Evolutionary conservation across 2,329 filamentous ascomycete genomes (phyloP), one percentile per base, ranked within the genome.

Genomic region (Neocatenulostroma microsporum): DNA sequence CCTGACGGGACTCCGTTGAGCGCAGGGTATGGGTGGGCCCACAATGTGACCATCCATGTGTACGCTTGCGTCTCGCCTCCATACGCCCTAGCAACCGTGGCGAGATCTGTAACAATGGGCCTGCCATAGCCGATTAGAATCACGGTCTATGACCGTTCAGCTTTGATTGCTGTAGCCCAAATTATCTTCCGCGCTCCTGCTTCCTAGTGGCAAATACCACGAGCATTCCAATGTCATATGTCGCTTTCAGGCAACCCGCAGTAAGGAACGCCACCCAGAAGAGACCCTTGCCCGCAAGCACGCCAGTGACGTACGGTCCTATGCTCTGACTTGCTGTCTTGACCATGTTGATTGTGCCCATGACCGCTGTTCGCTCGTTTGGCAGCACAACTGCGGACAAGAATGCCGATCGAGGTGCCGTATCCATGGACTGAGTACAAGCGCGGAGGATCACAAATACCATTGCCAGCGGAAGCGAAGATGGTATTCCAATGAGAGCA

Each of bases 341-440:
- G 19, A 80, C 72, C 1, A 81, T 74, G 44, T 84, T 84, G 3
- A 83, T 67, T 0, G 78, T 63, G 0, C 82, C 82, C 73, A 86
- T 79, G 9, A 84, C 73, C 0, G 79, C 78, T 0, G 82, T 86
- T 1, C 82, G 70, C 56, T 86, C 81, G 2, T 68, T 63, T 0
- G 80, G 70, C 8, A 74, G 69, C 3, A 86, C 68, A 0, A 78
- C 72, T 1, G 77, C 74, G 0, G 82, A 74, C 2, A 86, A 58
- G 54, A 86, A 85, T 0, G 82, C 82, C 3, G 74, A 71, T 7
- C 81, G 72, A 0, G 82, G 82, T 0, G 78, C 81, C 15, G 74
- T 70, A 47, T 86, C 82, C 81, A 86, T 86, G 32, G 68, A 76
- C 37, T 76, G 71, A 0, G 73, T 72, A 42, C 73, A 76, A 0